Base-by-base conservation (phyloP, 2,329 filamentous ascomycete species). In the Phyllosticta paracitricarpa region DNA sequence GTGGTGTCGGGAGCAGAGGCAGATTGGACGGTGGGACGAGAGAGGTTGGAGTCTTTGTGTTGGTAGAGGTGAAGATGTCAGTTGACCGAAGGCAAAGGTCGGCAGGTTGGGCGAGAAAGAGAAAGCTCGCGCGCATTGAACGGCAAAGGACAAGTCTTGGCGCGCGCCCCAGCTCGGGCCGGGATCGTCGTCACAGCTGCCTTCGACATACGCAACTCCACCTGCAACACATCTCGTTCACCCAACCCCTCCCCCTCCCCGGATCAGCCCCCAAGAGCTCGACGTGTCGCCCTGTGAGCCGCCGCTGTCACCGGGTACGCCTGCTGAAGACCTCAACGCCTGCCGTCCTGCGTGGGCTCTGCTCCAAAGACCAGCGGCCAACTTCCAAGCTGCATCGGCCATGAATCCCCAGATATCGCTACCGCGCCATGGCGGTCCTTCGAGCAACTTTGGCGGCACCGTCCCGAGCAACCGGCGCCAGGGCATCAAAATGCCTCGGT, bases 351-450 rank as follows among this genome's bases (percentile, higher is more conserved):
- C 22, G 14, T 52, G 52, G 12, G 53, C 54, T 19, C 59, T 28
- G 17, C 40, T 48, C 40, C 40, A 19, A 48, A 1, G n/a, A 48
- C 40, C 14, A n/a, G 14, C 7, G 17, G 33, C 33, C 33, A n/a
- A 19, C 17, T 5, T 48, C 40, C 2, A 6, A 48, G 59, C 33
- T 25, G 14, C 17, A 17, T 19, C 51, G 24, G 35, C 40, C 54
- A 84, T 84, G 82, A 84, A 84, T 69, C 82, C 82, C 66, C 81
- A 82, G 68, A 85, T 85, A 66, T 80, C 81, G 19, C 77, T 83
- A 48, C 82, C 82, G 28, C 79, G 82, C 65, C 80, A 83, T 74
- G 81, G 78, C 67, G 78, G 75, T 53, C 76, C 78, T 40, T 72
- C 79, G 51, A 56, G 6, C 40, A 81, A 76, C 67, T 84, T 83